Evolutionary conservation across 176 grass and related monocot species (phyloP).

Genomic region (Pontederia crassipes): DNA sequence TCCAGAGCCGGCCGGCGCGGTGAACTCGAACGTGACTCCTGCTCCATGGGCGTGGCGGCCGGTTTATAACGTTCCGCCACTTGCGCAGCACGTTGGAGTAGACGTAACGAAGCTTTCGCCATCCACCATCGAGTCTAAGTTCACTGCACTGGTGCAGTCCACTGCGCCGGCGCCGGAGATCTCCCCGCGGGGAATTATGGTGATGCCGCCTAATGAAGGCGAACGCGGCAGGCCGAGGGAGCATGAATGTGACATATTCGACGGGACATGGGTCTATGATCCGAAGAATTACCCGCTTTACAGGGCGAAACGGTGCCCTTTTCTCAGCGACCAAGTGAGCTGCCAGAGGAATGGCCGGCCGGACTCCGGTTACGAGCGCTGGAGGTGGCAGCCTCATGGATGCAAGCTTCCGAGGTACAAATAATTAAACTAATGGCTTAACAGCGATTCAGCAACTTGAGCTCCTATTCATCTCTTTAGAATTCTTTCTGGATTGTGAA

Average conservation of each 20-base stretch:
- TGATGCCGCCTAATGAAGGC: background rate
- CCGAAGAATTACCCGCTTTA: conserved; percentile 36
- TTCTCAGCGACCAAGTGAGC: conserved; percentile 51
- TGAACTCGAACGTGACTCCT: too few species aligned
- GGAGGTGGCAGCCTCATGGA: conserved; percentile 37
- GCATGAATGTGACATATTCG: conserved; percentile 32
- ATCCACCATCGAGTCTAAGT: too few species aligned
- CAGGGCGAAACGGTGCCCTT: conserved; percentile 37
- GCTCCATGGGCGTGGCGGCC: too few species aligned
- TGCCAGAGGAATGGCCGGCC: conserved; percentile 52
- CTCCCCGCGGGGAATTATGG: background rate
- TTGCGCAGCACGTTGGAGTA: too few species aligned
- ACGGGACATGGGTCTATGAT: conserved; percentile 42
- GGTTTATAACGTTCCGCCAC: too few species aligned
- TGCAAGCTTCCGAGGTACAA: conserved; percentile 17
- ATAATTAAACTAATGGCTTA: too few species aligned
- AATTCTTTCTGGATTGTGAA: conserved; percentile 1
- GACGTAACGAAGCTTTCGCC: too few species aligned
- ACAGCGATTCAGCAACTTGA: background rate
- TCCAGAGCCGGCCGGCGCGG: too few species aligned
- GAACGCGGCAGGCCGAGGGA: background rate
- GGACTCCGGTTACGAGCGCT: conserved; percentile 50
- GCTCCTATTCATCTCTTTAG: background rate
- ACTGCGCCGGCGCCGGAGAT: background rate
- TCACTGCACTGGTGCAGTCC: background rate